Conservation (phyloP, 768 basidiomycete genomes). For the Kockovaella imperatae region DNA sequence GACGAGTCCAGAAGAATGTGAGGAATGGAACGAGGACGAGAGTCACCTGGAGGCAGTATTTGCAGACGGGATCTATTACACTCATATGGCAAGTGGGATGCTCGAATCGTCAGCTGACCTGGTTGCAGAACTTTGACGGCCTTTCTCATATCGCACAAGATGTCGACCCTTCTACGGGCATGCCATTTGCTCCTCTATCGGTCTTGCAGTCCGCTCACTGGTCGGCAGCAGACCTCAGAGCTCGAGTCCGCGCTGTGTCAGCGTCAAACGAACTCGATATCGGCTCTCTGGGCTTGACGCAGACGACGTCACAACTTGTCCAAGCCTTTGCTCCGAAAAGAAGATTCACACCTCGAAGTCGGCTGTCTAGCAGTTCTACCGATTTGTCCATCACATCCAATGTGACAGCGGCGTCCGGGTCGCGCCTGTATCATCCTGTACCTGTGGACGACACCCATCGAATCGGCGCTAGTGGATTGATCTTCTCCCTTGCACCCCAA, state of each 20-base stretch:
- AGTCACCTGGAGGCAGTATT: conserved; percentile 64
- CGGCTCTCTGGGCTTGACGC: conserved; percentile 55
- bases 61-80: conserved; percentile 68
- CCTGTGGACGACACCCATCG: conserved; percentile 63
- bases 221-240: conserved; percentile 47
- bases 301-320: conserved; percentile 55
- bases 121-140: conserved; percentile 65
- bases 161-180: conserved; percentile 61
- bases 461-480: conserved; percentile 58
- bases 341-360: conserved; percentile 21
- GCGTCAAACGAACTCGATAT: conserved; percentile 6
- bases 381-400: no score
- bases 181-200: conserved; percentile 60
- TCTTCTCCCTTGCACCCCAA: conserved; percentile 4
- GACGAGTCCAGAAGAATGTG: conserved; percentile 5
- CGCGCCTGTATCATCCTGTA: conserved; percentile 56
- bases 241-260: conserved; percentile 19
- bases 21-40: conserved; percentile 50
- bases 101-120: not conserved
- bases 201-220: conserved; percentile 72
- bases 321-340: conserved; percentile 24
- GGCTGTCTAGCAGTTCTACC: conserved; percentile 10
- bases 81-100: conserved; percentile 61
- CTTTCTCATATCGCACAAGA: conserved; percentile 66
- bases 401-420: not conserved